These are phyloP conservation scores for Blastocrithidia nonstop DNA, from an alignment of 208 protist genomes.

Conservation along the genomic window DNA sequence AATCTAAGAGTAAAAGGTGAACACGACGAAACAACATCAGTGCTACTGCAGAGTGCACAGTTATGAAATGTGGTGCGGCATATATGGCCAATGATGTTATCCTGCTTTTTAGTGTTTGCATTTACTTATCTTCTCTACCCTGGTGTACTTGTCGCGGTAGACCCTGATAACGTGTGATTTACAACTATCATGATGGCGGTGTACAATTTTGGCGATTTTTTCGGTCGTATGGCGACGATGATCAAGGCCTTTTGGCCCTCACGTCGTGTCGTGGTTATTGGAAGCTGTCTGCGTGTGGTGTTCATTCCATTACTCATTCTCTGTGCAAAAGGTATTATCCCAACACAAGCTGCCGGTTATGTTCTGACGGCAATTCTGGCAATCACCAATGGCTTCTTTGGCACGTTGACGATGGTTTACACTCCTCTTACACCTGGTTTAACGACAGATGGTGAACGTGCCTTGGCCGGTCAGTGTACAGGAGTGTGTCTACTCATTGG, in stretches of 20 bases:
- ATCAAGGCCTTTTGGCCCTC: conserved; percentile 28
- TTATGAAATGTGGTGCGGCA: conserved; percentile 48
- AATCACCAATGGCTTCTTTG: conserved; percentile 68
- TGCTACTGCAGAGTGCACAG: conserved; percentile 38
- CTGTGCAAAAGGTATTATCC: conserved; percentile 41
- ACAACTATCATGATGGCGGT: conserved; percentile 50
- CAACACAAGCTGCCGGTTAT: conserved; percentile 21
- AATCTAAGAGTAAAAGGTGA: no score
- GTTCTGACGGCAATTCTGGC: conserved; percentile 32
- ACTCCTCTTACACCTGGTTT: conserved; percentile 21
- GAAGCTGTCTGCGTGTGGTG: conserved; percentile 20
- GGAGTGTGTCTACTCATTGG: conserved; percentile 43
- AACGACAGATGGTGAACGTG: conserved; percentile 28
- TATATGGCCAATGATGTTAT: conserved; percentile 64
- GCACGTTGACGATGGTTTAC: conserved; percentile 63
- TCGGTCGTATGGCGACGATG: conserved; percentile 27
- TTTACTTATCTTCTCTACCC: conserved; percentile 67
- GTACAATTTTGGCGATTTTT: conserved; percentile 53
- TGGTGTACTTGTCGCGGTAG: conserved; percentile 42
- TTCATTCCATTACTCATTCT: conserved; percentile 64
- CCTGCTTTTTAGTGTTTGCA: conserved; percentile 43
- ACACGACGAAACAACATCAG: conserved; percentile 25
- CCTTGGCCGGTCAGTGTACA: conserved; percentile 41
- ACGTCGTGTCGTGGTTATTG: conserved; percentile 17
- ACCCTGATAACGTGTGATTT: conserved; percentile 37